These are phyloP conservation scores for Leishmania amazonensis DNA, from an alignment of 208 protist species.

Conservation along the genomic window DNA sequence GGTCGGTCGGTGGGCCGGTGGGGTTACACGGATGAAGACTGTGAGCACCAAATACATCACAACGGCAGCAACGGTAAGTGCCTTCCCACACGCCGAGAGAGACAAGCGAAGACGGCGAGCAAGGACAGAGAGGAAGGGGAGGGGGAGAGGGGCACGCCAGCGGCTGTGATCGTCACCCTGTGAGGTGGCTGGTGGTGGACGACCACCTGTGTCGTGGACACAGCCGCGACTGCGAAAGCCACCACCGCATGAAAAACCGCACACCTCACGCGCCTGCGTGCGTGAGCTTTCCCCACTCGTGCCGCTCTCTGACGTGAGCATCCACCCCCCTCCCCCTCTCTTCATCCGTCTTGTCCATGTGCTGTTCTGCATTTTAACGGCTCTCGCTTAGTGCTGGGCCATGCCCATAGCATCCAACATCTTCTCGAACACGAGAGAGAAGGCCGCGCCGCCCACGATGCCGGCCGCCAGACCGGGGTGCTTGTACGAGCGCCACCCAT, in stretches of 20 bases:
- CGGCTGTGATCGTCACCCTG: too few relatives aligned
- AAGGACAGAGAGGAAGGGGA: background rate
- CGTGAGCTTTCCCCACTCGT: background rate
- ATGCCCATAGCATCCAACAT: constrained; percentile 80
- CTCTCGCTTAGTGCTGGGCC: constrained; percentile 47
- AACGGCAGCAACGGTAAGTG: background rate
- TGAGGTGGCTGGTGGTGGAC: background rate
- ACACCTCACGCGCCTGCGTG: too few relatives aligned
- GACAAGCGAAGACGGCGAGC: background rate
- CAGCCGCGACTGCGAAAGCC: background rate
- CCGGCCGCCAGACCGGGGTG: constrained; percentile 73
- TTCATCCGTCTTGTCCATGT: background rate
- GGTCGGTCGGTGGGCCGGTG: background rate
- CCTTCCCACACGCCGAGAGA: background rate
- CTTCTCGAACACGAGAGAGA: constrained; percentile 82
- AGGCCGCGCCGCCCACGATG: constrained; percentile 60
- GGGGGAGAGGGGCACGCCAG: too few relatives aligned
- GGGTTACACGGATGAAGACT: background rate
- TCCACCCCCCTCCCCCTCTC: background rate
- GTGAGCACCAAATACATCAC: background rate
- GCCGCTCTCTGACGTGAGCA: background rate
- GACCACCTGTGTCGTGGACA: background rate
- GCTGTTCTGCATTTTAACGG: background rate
- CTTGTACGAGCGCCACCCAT: constrained; percentile 87
- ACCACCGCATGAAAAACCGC: background rate